Percentiles rank a stretch among this genome's conserved stretches.
phyloP scores from a whole-genome alignment of 108 stramenopile genomes.

The Nannochloropsis salina region DNA sequence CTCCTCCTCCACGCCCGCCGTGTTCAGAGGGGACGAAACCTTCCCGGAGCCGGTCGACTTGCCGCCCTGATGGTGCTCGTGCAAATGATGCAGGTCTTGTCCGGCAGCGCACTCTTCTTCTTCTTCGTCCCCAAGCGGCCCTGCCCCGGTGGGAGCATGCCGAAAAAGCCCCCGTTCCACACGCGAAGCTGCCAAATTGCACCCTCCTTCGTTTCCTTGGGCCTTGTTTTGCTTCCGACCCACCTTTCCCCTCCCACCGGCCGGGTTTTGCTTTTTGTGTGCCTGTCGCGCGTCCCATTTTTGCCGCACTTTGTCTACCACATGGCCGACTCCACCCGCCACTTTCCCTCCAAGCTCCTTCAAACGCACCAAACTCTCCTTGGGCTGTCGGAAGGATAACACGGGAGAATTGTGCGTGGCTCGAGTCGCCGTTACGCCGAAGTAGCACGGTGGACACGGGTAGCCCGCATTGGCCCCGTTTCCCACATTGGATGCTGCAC shows the following conservation, averaged over 20 bases:
- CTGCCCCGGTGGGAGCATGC: background rate
- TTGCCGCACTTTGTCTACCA: background rate
- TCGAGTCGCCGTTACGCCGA: background rate
- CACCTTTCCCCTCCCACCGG: background rate
- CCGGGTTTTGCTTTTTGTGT: background rate
- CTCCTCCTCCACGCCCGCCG: background rate
- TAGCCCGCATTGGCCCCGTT: background rate
- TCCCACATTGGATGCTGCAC: background rate
- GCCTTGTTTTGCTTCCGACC: background rate
- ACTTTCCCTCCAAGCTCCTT: conserved; percentile 1
- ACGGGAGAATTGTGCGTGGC: background rate
- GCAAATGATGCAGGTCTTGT: background rate
- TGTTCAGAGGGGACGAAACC: background rate
- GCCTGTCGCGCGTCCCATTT: background rate
- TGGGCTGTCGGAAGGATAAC: background rate
- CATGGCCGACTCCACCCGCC: background rate
- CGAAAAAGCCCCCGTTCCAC: background rate
- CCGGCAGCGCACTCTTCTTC: background rate
- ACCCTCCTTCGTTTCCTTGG: background rate
- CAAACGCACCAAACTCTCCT: conserved; percentile 12
- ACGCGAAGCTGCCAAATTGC: background rate
- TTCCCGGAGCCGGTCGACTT: background rate
- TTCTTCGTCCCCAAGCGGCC: background rate
- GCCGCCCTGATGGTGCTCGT: background rate
- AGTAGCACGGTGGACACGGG: background rate